Evolutionary conservation across 176 grass and related monocot species (phyloP).

Genomic region (Carex scoparia): DNA sequence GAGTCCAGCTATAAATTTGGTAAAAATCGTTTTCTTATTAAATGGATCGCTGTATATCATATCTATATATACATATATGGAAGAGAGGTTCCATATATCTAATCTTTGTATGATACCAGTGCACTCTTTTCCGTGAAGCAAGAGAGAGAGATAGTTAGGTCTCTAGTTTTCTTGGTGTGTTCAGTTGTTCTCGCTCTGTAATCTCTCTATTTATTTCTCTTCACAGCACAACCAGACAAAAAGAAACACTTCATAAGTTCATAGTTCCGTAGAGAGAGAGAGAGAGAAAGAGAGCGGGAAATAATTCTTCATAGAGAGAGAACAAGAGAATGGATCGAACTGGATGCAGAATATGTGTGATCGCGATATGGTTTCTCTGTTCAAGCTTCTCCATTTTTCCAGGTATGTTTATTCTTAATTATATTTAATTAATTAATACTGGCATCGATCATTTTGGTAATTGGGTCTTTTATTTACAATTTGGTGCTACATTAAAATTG

Average conservation of each 20-base stretch:
- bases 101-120: constrained; percentile 13
- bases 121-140: background rate
- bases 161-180: constrained; percentile 23
- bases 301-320: background rate
- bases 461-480: background rate
- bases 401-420: background rate
- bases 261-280: background rate
- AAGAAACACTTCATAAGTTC: background rate
- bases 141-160: constrained; percentile 22
- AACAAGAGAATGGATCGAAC: constrained; percentile 1
- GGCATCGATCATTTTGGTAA: background rate
- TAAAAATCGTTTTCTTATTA: background rate
- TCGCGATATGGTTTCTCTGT: constrained; percentile 9
- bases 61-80: background rate
- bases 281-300: background rate
- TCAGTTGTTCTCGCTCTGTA: constrained; percentile 11
- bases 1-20: background rate
- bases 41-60: background rate
- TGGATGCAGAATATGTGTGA: background rate
- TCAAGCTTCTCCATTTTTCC: constrained; percentile 15
- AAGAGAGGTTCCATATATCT: background rate
- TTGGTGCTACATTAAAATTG: background rate
- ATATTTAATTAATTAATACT: background rate
- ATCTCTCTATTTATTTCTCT: constrained; percentile 4
- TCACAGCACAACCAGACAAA: background rate